Evolutionary conservation across 225 moss, liverwort and hornwort genomes (phyloP).

Genomic region (Marchantia polymorpha): DNA sequence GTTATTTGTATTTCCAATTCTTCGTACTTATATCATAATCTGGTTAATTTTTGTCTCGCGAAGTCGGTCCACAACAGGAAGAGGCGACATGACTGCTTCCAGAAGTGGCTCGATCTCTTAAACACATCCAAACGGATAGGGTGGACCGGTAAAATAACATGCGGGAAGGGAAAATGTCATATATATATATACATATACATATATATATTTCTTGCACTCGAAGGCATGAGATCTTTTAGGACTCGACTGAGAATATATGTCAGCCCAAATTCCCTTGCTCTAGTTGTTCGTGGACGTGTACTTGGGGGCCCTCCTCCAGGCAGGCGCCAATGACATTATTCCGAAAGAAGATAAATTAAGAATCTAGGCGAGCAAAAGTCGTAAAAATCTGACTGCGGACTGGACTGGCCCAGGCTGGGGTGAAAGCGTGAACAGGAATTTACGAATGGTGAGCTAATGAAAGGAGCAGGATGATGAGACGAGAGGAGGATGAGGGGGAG

Average conservation of each 20-base stretch:
- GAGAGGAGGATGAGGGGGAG: background rate
- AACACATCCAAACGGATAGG: too few relatives aligned
- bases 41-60: too few relatives aligned
- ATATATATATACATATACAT: too few relatives aligned
- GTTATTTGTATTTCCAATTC: too few relatives aligned
- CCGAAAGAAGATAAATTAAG: background rate
- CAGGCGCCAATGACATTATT: background rate
- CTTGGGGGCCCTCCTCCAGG: background rate
- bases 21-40: too few relatives aligned
- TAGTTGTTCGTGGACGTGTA: background rate
- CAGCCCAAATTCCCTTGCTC: background rate
- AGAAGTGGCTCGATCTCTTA: too few relatives aligned
- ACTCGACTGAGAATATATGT: background rate
- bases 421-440: background rate
- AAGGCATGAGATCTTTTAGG: background rate
- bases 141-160: too few relatives aligned
- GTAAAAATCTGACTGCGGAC: background rate
- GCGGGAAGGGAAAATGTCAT: background rate
- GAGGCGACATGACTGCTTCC: too few relatives aligned
- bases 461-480: background rate
- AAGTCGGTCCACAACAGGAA: too few relatives aligned
- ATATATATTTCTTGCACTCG: background rate
- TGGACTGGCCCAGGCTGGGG: background rate
- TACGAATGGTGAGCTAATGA: background rate
- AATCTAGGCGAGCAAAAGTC: background rate